Base-by-base conservation (phyloP, 1,284 basidiomycete genomes). In the Golubevia sp. region DNA sequence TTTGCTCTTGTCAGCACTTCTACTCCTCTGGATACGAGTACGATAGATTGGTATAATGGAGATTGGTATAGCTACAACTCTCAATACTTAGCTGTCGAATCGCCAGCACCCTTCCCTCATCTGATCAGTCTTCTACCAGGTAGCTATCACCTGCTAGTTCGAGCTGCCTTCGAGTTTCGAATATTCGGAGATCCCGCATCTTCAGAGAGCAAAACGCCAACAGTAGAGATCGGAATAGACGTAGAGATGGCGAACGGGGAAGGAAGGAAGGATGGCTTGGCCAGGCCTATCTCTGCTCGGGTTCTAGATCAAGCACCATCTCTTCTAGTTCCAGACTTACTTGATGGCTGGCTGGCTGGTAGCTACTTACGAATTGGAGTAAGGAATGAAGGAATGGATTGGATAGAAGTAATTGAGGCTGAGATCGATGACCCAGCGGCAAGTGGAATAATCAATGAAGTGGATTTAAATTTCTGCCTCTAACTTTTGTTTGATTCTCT, bases 41-140 rank as follows among this genome's bases (percentile, higher is more conserved):
- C 51, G 11, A 52, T 72, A 27, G 56, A 64, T 53, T 74, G 72
- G 70, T 64, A 70, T 51, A 70, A 56, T 1, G 72, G 70, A 21
- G 72, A 74, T 55, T 70, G 60, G 63, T 74, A 74, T 59, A 67
- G 63, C 26, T 74, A 74, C 60, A 70, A 70, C 7, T 25, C 51
- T 11, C 24, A 53, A 15, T 25, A 15, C 27, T 11, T 15, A 30
- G 24, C 51, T 25, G 13, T n/a, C 18, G 13, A 11, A 13, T 23
- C 2, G 54, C 57, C 13, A 54, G 63, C 0, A 61, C 61, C 48
- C 63, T 65, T 61, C 2, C 67, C 71, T 3, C 71, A 74, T 26
- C 44, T 67, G 13, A 1, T 74, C 0, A 55, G 59, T 18, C 55
- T 71, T 0, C 20, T 64, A 23, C 38, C 57, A n/a, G 70, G 72